Base-by-base conservation (phyloP, 75 land plant species). In the Adiantum capillusveneris region DNA sequence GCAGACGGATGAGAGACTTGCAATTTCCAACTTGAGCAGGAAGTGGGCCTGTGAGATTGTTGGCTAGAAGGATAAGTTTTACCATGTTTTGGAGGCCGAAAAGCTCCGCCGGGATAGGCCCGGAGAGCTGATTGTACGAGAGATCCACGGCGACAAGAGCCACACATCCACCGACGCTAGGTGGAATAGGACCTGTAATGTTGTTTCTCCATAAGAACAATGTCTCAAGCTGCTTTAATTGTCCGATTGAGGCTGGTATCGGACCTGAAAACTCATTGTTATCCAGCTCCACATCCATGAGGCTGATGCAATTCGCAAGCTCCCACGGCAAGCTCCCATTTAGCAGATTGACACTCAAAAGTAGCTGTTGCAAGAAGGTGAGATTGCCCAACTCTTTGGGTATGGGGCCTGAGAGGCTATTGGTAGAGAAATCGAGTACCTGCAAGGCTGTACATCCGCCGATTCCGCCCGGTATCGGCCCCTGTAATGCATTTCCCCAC, bases 211-310 rank as follows among this genome's bases (percentile, higher is more conserved):
- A 84, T 9, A 77, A 26, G 55, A 60, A 80, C 3, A 87, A 59
- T 37, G 73, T 12, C 12, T 61, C 46, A n/a, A 87, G 60, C 31
- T 84, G 72, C 41, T 24, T 11, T 48, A 88, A 61, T 2, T 57
- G 45, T 0, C 85, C 89, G 13, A 88, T 31, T 22, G 79, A 74
- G 1, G 62, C 11, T 0, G 95, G 95, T 17, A 89, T 80, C 13
- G 54, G 25, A 0, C 95, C 91, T 5, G 72, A 66, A 65, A 89
- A 57, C 59, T 83, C 73, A 53, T 89, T 89, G 72, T 85, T 80
- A 62, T 82, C 84, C 21, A 91, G 73, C 64, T 84, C 85, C 34
- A 91, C 60, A 2, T 77, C 70, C 20, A 76, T 76, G 7, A 91
- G 66, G 26, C 34, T 42, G 36, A 7, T 22, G 60, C 86, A 83